phyloP scores from a whole-genome alignment of 441 rosid species.

The Metrosideros polymorpha region DNA sequence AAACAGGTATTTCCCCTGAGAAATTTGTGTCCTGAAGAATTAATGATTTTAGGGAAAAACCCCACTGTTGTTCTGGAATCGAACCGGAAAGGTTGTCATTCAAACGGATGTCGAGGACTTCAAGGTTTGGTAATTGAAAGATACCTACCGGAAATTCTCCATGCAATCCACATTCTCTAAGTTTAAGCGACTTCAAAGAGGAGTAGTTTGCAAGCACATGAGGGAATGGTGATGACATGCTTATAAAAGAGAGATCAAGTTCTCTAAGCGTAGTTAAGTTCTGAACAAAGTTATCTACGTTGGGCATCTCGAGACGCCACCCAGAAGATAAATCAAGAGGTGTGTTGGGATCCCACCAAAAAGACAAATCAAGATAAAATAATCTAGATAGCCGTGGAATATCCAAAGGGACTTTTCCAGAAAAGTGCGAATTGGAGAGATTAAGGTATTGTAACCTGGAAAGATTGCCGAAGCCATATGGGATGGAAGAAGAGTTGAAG shows the following conservation, averaged over 20 bases:
- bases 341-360: not conserved
- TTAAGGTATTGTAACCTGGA: not conserved
- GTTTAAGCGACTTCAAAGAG: not conserved
- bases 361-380: conserved; percentile 5
- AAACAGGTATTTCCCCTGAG: no score
- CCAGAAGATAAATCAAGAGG: no score
- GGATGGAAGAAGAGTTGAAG: conserved; percentile 2
- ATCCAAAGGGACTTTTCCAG: conserved; percentile 1
- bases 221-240: not conserved
- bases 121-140: conserved; percentile 7
- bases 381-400: conserved; percentile 3
- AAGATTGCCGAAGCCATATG: not conserved
- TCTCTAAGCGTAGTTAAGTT: conserved; percentile 5
- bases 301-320: not conserved
- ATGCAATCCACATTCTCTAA: not conserved
- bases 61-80: not conserved
- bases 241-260: not conserved
- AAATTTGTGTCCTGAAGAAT: no score
- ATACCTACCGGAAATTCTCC: conserved; percentile 10
- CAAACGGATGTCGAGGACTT: not conserved
- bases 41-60: no score
- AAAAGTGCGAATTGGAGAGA: not conserved
- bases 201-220: not conserved
- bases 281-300: not conserved
- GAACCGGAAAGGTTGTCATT: not conserved